Evolutionary conservation across 2,329 filamentous ascomycete species (phyloP), one percentile per base, ranked within the genome.

Genomic region (Fusarium newnesense): DNA sequence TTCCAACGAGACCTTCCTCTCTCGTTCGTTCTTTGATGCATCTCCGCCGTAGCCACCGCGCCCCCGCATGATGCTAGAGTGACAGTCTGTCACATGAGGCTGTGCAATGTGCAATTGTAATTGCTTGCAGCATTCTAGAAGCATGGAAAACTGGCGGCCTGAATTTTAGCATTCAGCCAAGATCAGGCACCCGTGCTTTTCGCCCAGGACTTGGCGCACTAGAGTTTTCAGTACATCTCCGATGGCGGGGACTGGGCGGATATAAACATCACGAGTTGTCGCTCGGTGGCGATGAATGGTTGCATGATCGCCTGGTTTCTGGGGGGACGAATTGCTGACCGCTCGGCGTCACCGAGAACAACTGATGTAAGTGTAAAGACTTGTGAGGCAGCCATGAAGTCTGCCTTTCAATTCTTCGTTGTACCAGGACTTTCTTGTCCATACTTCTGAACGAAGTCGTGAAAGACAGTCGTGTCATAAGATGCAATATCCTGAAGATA

Each of bases 401-500:
- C 16, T 19, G 9, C 9, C 39, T 12, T 28, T 58, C 30, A 58
- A 36, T n/a, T 24, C n/a, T n/a, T 32, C 8, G 2, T 10, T 18
- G 2, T 18, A 21, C 10, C 19, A 16, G 6, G 11, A 13, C 19
- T 5, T 19, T 9, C 12, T 5, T 59, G 42, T n/a, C 42, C 56
- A 9, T 11, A 59, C 56, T 50, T 37, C 16, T 59, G 59, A 2
- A 72, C 44, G 49, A 72, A 72, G 4, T 58, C 44, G 11, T 74
- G 37, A 39, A 74, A 74, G 0, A 54, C 34, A 10, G 52, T 11
- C 16, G 39, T 74, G 13, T 74, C 64, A 6, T 74, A 74, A 3
- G 9, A 26, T 9, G 40, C 64, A 21, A 68, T 5, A 1, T 58
- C 28, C 11, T 63, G 42, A 5, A 74, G 19, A 16, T 74, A 74